These are phyloP conservation scores for Epichloe uncinata DNA, from an alignment of 2,329 filamentous ascomycete genomes.

Conservation along the genomic window DNA sequence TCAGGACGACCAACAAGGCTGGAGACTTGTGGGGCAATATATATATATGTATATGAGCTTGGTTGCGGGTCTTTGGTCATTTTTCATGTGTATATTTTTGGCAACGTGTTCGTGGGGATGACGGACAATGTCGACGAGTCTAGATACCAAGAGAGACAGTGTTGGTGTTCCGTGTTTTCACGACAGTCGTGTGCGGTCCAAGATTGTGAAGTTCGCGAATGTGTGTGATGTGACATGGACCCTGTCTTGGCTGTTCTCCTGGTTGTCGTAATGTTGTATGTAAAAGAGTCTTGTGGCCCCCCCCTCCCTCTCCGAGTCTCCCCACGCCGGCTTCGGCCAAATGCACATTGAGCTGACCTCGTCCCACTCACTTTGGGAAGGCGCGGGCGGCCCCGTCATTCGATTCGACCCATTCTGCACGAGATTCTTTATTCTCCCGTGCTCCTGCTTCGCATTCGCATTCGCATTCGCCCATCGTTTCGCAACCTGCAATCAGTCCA, in stretches of 20 bases:
- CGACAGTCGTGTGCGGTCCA: neutral
- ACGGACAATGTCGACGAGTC: neutral
- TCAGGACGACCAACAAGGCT: neutral
- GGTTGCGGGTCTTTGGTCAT: neutral
- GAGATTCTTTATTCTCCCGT: too few relatives aligned
- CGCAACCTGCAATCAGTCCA: neutral
- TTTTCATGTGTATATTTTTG: neutral
- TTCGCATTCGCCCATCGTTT: too few relatives aligned
- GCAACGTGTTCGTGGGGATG: neutral
- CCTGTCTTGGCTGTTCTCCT: too few relatives aligned
- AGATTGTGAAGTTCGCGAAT: neutral
- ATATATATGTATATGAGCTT: neutral
- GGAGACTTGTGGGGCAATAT: neutral
- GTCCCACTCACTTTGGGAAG: neutral
- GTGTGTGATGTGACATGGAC: neutral
- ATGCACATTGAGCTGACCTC: neutral
- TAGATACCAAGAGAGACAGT: neutral
- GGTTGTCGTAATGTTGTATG: too few relatives aligned
- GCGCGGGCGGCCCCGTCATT: neutral
- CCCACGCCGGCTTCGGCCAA: neutral
- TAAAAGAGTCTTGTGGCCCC: too few relatives aligned
- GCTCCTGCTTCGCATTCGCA: too few relatives aligned
- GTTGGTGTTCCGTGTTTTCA: neutral
- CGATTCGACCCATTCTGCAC: too few relatives aligned
- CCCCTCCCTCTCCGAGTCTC: too few relatives aligned